These are phyloP conservation scores for Candida fluviatilis DNA, from an alignment of 805 yeast species.

Conservation along the genomic window DNA sequence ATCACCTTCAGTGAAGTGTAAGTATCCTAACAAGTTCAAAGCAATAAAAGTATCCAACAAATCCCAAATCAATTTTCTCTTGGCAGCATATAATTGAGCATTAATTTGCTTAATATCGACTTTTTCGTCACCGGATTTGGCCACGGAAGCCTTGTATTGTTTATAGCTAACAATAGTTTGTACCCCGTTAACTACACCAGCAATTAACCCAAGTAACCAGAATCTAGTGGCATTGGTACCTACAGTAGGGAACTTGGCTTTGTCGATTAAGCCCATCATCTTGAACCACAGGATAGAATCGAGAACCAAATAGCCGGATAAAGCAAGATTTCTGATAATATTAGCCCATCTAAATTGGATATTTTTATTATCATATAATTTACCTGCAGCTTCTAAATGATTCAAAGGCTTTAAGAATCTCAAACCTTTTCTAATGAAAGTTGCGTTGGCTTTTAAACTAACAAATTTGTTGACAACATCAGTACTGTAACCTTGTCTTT, in stretches of 20 bases:
- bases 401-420: conserved; percentile 79
- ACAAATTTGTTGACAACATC: conserved; percentile 47
- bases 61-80: conserved; percentile 72
- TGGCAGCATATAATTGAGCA: conserved; percentile 45
- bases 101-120: conserved; percentile 34
- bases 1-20: conserved; percentile 69
- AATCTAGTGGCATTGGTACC: conserved; percentile 61
- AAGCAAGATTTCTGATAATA: conserved; percentile 54
- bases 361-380: conserved; percentile 66
- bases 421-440: conserved; percentile 75
- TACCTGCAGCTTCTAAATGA: conserved; percentile 65
- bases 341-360: conserved; percentile 54
- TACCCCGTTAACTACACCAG: conserved; percentile 57
- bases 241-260: conserved; percentile 42
- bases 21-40: conserved; percentile 56
- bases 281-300: conserved; percentile 63
- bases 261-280: conserved; percentile 52
- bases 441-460: conserved; percentile 57
- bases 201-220: conserved; percentile 72
- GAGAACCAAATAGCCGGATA: conserved; percentile 57
- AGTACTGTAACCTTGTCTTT: conserved; percentile 50
- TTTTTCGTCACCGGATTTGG: conserved; percentile 15
- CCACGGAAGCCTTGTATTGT: conserved; percentile 9
- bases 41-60: conserved; percentile 73
- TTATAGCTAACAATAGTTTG: conserved; percentile 6